phyloP scores from a whole-genome alignment of 495 filamentous ascomycete genomes.

The Diplogelasinospora grovesii region DNA sequence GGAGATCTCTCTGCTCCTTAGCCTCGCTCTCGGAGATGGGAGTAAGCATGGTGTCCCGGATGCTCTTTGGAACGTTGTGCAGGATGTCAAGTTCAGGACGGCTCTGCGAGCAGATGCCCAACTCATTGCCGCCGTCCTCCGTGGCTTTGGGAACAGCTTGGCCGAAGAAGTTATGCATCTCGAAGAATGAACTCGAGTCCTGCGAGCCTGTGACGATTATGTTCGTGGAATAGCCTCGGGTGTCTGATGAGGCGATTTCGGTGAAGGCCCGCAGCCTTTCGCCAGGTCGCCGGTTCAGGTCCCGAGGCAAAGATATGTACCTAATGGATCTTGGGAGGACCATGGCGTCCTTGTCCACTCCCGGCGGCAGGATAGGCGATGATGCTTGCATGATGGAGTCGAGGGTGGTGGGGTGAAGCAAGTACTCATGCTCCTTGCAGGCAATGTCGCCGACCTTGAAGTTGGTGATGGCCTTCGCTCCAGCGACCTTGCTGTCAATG shows the following conservation, averaged over 20 bases:
- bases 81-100: constrained; percentile 10
- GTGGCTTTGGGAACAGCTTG: too few species aligned
- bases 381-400: constrained; percentile 22
- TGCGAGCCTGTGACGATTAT: too few species aligned
- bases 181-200: too few species aligned
- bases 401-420: constrained; percentile 39
- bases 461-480: constrained; percentile 6
- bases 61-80: constrained; percentile 7
- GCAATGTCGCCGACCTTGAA: constrained; percentile 18
- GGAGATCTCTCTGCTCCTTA: too few species aligned
- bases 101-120: too few species aligned
- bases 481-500: constrained; percentile 5
- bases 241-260: too few species aligned
- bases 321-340: constrained; percentile 24
- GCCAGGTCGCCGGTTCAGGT: too few species aligned
- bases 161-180: too few species aligned
- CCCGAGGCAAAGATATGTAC: constrained; percentile 22
- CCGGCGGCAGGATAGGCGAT: constrained; percentile 17
- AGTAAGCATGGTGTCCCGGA: constrained; percentile 5
- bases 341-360: constrained; percentile 16
- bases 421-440: constrained; percentile 17
- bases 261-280: too few species aligned
- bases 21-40: too few species aligned
- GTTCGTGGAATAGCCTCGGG: too few species aligned
- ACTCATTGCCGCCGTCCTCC: too few species aligned